These are phyloP conservation scores for Pichia sp. DNA, from an alignment of 1,139 yeast genomes.

Conservation along the genomic window DNA sequence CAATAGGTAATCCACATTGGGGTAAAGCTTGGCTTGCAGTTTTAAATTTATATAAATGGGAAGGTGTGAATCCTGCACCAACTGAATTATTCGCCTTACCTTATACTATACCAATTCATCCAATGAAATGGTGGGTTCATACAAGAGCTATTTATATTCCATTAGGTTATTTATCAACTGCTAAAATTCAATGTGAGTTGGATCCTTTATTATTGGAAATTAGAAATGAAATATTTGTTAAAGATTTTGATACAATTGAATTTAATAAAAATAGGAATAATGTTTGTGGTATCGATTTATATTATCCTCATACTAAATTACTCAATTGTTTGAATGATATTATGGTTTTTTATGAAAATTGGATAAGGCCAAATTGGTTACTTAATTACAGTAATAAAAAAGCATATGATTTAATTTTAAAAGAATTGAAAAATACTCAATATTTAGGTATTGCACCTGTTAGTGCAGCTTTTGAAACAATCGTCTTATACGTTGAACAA, in stretches of 20 bases:
- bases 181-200: conserved; percentile 48
- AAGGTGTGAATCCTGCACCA: conserved; percentile 97
- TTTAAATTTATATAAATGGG: conserved; percentile 83
- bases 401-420: conserved; percentile 59
- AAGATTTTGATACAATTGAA: conserved; percentile 60
- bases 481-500: conserved; percentile 61
- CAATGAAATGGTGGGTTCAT: conserved; percentile 99
- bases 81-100: conserved; percentile 93
- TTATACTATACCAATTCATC: conserved; percentile 74
- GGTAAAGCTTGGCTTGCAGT: conserved; percentile 89
- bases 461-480: conserved; percentile 74
- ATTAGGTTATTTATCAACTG: conserved; percentile 70
- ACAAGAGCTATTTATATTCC: conserved; percentile 90
- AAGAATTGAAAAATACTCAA: conserved; percentile 75
- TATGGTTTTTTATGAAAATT: conserved; percentile 59
- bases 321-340: conserved; percentile 58
- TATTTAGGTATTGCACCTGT: conserved; percentile 91
- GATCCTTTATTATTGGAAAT: conserved; percentile 60
- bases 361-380: conserved; percentile 70
- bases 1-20: conserved; percentile 91
- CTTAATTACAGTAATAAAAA: conserved; percentile 44
- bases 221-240: conserved; percentile 68
- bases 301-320: conserved; percentile 79
- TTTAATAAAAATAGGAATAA: conserved; percentile 69
- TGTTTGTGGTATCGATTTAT: conserved; percentile 87